Evolutionary conservation across 768 basidiomycete genomes (phyloP), one percentile per base, ranked within the genome.

Genomic region (Suillus placidus): DNA sequence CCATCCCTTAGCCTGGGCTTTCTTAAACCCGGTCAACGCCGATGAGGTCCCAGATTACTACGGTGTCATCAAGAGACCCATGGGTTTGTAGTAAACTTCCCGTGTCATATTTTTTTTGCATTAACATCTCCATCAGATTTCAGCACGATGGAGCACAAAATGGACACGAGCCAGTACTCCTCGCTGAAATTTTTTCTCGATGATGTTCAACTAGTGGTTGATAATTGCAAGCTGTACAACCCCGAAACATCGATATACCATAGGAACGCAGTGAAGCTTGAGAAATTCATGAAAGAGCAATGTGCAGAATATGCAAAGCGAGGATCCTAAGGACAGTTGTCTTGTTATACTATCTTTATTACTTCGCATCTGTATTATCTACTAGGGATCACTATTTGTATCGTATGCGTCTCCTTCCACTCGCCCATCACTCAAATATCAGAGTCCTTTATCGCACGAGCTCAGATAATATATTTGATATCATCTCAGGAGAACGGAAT

Each of bases 181-280:
- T 82, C 84, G n/a, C 78, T 95, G 60, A 88, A 89, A 58, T 79
- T 82, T 38, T 97, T 98, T 72, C 76, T 88, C 23, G 85, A 84
- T 51, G 97, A 99, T 74, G 90, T 90, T 18, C 86, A 88, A 68
- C 81, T 97, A 63, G 86, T 99, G 62, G 93, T 94, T 72, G 87
- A 93, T 69, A 99, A 99, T 73, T 97, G 96, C 78, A 83, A 88
- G 64, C 76, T 82, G 61, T 99, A 97, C 79, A 99, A 99, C 74
- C 88, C 88, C 2, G 92, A 94, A 70, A 82, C 81, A 30, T 86
- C 88, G 4, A 84, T 91, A 60, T 97, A 95, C 74, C 86, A 88
- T 62, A 92, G 89, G 79, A 91, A 93, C 69, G 96, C 95, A 9
- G 89, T 84, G 69, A 90, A 87, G 77, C 76, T 99, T 77, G 94